Percentiles rank a stretch among this genome's conserved stretches.
These are phyloP conservation scores for Backusella tuberculispora DNA, from an alignment of 192 early-diverging fungal genomes.

Conservation along the genomic window DNA sequence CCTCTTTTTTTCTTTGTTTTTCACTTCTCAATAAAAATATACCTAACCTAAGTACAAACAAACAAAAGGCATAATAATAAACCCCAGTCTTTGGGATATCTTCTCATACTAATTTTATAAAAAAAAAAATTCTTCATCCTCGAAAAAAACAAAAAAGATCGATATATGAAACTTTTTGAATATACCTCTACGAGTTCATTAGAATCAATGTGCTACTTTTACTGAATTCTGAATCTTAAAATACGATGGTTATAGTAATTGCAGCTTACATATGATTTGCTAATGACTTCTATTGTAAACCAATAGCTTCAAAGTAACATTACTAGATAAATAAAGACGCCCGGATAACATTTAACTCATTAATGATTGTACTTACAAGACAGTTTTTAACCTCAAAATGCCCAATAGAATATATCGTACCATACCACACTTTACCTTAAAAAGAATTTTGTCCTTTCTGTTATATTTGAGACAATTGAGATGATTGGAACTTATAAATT, in stretches of 20 bases:
- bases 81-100: too few relatives aligned
- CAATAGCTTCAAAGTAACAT: neutral
- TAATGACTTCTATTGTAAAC: neutral
- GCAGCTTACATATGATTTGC: neutral
- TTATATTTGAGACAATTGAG: neutral
- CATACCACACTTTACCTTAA: conserved; percentile 2
- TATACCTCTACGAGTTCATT: neutral
- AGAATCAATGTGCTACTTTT: neutral
- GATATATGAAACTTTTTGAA: too few relatives aligned
- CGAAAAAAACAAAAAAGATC: too few relatives aligned
- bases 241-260: neutral
- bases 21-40: too few relatives aligned
- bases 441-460: neutral
- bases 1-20: too few relatives aligned
- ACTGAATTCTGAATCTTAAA: neutral
- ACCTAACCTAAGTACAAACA: too few relatives aligned
- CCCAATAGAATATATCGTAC: neutral
- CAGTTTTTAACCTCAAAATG: neutral
- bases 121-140: too few relatives aligned
- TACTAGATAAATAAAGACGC: neutral
- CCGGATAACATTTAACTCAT: neutral
- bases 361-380: neutral
- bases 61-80: too few relatives aligned
- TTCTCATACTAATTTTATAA: too few relatives aligned
- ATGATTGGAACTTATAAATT: neutral